phyloP scores from a whole-genome alignment of 306 rosid genomes.

The Begonia masoniana region DNA sequence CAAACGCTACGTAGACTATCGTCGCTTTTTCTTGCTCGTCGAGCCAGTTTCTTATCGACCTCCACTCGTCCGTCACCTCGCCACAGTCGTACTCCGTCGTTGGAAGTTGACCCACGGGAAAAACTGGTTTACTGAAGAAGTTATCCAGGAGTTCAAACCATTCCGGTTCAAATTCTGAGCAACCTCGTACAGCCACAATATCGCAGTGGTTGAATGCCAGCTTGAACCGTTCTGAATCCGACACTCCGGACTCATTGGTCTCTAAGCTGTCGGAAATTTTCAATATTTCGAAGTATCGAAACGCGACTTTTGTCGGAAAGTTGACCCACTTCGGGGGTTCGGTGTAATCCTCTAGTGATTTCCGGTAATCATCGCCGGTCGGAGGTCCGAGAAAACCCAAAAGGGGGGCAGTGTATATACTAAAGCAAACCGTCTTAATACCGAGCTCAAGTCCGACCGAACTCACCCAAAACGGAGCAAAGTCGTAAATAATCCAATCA shows the following conservation, averaged over 20 bases:
- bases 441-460: constrained; percentile 1
- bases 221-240: not conserved
- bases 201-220: constrained; percentile 2
- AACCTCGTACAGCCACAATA: constrained; percentile 12
- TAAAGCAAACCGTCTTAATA: constrained; percentile 1
- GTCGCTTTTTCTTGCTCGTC: constrained; percentile 10
- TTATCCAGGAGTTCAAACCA: constrained; percentile 8
- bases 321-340: constrained; percentile 15
- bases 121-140: constrained; percentile 4
- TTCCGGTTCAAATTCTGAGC: constrained; percentile 17
- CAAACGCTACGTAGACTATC: constrained; percentile 21
- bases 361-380: not conserved
- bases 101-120: constrained; percentile 24
- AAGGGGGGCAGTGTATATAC: not conserved
- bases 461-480: constrained; percentile 12
- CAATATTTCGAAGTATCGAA: constrained; percentile 7
- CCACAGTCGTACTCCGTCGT: constrained; percentile 2
- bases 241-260: constrained; percentile 4
- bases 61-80: constrained; percentile 9
- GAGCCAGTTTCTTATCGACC: constrained; percentile 15
- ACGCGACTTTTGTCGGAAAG: constrained; percentile 8
- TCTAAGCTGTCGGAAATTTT: not conserved
- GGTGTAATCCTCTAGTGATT: constrained; percentile 3
- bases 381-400: not conserved
- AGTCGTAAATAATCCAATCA: constrained; percentile 18